Evolutionary conservation across 371 early-diverging fungal genomes (phyloP).

Genomic region (Mortierella sp.): DNA sequence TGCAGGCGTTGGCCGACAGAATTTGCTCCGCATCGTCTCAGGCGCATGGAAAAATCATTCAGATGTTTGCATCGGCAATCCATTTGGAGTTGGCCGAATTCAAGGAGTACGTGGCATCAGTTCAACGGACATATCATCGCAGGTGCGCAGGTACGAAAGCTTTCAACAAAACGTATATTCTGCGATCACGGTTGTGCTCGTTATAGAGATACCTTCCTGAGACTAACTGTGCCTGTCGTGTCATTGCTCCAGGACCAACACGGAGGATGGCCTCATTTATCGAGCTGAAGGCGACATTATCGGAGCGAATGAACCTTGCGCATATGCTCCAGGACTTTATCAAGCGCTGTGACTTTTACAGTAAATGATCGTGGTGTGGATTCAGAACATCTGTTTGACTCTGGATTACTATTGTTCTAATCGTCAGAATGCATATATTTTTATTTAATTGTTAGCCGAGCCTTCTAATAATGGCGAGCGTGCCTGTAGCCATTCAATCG

Average conservation of each 20-base stretch:
- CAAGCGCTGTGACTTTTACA: slow-evolving; percentile 25
- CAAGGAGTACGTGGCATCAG: slow-evolving; percentile 9
- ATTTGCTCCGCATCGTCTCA: slow-evolving; percentile 32
- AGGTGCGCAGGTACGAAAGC: slow-evolving; percentile 23
- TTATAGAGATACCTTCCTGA: not conserved
- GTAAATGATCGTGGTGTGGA: slow-evolving; percentile 4
- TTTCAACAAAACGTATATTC: too few species aligned
- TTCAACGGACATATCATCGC: slow-evolving; percentile 33
- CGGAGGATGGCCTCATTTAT: slow-evolving; percentile 30
- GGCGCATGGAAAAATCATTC: slow-evolving; percentile 38
- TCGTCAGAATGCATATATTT: not conserved
- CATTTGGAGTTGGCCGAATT: slow-evolving; percentile 22
- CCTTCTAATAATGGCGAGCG: slow-evolving; percentile 9
- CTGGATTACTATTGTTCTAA: not conserved
- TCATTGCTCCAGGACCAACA: slow-evolving; percentile 10
- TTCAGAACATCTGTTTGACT: too few species aligned
- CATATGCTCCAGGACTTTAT: slow-evolving; percentile 19
- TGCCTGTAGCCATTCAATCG: slow-evolving; percentile 21
- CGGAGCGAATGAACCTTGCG: slow-evolving; percentile 3
- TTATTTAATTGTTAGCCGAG: not conserved
- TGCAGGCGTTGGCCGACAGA: slow-evolving; percentile 21
- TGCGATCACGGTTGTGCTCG: not conserved
- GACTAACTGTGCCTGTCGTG: not conserved
- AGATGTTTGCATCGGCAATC: slow-evolving; percentile 35
- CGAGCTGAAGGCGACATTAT: slow-evolving; percentile 23